These are phyloP conservation scores for Chrysanthemum seticuspe DNA, from an alignment of 129 eudicot genomes.

Conservation along the genomic window DNA sequence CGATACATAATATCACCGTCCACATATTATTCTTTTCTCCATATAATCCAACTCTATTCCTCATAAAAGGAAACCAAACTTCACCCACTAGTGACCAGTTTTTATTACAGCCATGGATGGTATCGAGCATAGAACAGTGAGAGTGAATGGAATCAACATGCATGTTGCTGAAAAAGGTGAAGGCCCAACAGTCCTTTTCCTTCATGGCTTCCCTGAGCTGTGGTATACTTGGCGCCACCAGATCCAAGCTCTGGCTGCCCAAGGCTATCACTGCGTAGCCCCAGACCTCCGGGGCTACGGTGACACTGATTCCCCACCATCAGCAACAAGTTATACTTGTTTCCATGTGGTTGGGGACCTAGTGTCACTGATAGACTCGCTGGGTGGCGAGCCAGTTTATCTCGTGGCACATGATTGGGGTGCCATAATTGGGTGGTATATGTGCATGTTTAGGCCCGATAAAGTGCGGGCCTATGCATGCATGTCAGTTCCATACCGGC, in stretches of 20 bases:
- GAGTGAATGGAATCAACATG: constrained; percentile 73
- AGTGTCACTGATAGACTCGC: constrained; percentile 58
- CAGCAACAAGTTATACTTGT: constrained; percentile 47
- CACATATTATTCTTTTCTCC: background rate
- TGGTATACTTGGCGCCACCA: constrained; percentile 98
- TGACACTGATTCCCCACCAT: constrained; percentile 63
- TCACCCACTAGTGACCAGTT: constrained; percentile 12
- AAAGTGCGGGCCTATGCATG: constrained; percentile 59
- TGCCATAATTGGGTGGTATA: constrained; percentile 74
- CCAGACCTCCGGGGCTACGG: constrained; percentile 97
- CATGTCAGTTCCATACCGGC: constrained; percentile 65
- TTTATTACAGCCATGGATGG: constrained; percentile 48
- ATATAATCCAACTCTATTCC: no score
- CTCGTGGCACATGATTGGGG: constrained; percentile 94
- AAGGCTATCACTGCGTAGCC: constrained; percentile 75
- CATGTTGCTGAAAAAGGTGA: constrained; percentile 81
- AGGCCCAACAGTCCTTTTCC: constrained; percentile 64
- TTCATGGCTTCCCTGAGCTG: constrained; percentile 89
- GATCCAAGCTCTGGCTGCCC: constrained; percentile 52
- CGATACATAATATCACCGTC: background rate
- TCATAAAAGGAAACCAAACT: constrained; percentile 10
- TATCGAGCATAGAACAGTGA: constrained; percentile 52
- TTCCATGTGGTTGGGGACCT: constrained; percentile 68
- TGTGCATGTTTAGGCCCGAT: constrained; percentile 86
- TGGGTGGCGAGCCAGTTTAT: constrained; percentile 53